phyloP scores from a whole-genome alignment of 2,329 filamentous ascomycete species.

The Colletotrichum limetticola region DNA sequence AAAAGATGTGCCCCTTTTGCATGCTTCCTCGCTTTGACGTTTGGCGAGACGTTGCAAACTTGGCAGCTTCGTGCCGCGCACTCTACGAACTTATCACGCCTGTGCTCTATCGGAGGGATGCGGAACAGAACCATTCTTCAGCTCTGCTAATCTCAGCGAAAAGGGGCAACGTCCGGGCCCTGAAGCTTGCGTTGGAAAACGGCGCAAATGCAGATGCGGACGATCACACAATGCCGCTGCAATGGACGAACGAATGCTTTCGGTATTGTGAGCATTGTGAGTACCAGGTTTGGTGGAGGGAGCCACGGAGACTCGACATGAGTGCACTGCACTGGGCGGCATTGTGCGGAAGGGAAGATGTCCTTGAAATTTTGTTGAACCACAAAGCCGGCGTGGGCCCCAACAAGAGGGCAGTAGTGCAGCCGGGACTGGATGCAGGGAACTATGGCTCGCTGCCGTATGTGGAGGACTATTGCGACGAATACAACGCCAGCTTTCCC shows the following conservation, averaged over 20 bases:
- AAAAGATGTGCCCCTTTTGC: conserved; percentile 29
- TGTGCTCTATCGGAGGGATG: conserved; percentile 23
- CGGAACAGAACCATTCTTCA: conserved; percentile 24
- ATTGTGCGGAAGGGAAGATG: conserved; percentile 4
- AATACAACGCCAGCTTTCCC: conserved; percentile 31
- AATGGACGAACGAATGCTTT: conserved; percentile 34
- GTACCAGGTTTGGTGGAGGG: conserved; percentile 33
- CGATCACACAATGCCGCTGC: conserved; percentile 38
- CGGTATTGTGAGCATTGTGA: conserved; percentile 28
- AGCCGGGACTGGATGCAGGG: conserved; percentile 17
- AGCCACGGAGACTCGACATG: conserved; percentile 28
- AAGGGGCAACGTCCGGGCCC: conserved; percentile 10
- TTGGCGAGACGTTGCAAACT: conserved; percentile 29
- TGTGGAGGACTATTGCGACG: conserved; percentile 27
- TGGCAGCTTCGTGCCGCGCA: conserved; percentile 24
- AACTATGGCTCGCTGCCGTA: conserved; percentile 26
- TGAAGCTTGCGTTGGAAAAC: conserved; percentile 43
- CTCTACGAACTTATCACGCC: conserved; percentile 26
- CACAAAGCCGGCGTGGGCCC: neutral
- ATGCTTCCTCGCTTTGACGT: conserved; percentile 34
- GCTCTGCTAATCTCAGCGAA: conserved; percentile 29
- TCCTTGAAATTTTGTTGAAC: neutral
- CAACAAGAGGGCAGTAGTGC: conserved; percentile 21
- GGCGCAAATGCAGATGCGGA: conserved; percentile 47
- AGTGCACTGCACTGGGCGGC: conserved; percentile 31